Conservation (phyloP, 163 green algal genomes). For the Chloroidium sp. region DNA sequence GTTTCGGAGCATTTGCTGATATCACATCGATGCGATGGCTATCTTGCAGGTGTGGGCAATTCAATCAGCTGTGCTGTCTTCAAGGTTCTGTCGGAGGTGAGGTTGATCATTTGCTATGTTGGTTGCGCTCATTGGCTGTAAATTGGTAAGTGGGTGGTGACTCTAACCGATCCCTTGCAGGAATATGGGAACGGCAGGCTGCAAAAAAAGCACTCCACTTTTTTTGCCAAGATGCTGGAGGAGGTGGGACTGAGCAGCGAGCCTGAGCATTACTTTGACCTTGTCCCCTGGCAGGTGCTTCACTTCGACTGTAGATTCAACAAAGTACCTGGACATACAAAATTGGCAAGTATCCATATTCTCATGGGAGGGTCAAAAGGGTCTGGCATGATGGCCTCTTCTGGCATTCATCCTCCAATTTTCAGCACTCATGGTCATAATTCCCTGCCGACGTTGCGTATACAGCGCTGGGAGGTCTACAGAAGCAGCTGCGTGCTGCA, state of each 20-base stretch:
- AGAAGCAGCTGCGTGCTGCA: too few relatives aligned
- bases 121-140: too few relatives aligned
- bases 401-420: too few relatives aligned
- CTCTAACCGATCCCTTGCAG: conserved; percentile 9
- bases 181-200: conserved; percentile 51
- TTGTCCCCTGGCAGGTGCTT: conserved; percentile 37
- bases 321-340: neutral
- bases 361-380: too few relatives aligned
- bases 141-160: too few relatives aligned
- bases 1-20: too few relatives aligned
- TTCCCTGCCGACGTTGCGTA: too few relatives aligned
- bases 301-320: neutral
- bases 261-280: conserved; percentile 42
- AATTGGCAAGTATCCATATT: too few relatives aligned
- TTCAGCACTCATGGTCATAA: too few relatives aligned
- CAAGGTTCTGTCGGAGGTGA: conserved; percentile 6
- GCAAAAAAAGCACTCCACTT: conserved; percentile 52
- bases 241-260: conserved; percentile 37
- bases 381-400: too few relatives aligned
- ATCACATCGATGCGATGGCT: too few relatives aligned
- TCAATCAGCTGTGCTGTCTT: conserved; percentile 16
- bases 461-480: too few relatives aligned
- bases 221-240: conserved; percentile 49
- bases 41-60: neutral
- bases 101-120: neutral